These are phyloP conservation scores for Coniosporium apollinis DNA, from an alignment of 495 filamentous ascomycete genomes.

Conservation along the genomic window DNA sequence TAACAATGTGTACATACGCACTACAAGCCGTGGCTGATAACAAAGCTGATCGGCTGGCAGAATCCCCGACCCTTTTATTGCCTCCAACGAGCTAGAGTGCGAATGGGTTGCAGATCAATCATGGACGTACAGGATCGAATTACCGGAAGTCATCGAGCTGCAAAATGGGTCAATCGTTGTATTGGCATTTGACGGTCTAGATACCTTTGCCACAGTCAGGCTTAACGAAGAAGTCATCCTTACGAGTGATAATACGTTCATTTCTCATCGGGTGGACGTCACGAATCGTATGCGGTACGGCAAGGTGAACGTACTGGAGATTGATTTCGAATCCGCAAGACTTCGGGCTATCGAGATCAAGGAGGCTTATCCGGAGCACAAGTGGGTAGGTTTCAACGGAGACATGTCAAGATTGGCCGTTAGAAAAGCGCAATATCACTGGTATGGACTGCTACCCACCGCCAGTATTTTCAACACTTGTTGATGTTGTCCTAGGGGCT, in stretches of 20 bases:
- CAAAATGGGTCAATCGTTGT: slow-evolving; percentile 11
- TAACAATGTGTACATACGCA: slow-evolving; percentile 16
- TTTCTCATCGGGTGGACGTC: slow-evolving; percentile 22
- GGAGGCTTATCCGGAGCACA: slow-evolving; percentile 22
- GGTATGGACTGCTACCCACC: no score
- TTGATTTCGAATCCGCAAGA: slow-evolving; percentile 19
- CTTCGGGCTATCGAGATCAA: slow-evolving; percentile 18
- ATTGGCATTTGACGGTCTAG: slow-evolving; percentile 23
- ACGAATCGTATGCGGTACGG: slow-evolving; percentile 12
- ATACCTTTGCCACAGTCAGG: slow-evolving; percentile 24
- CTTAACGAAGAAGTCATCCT: slow-evolving; percentile 22
- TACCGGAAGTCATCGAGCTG: slow-evolving; percentile 6
- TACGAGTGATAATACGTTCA: slow-evolving; percentile 23
- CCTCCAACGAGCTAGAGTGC: slow-evolving; percentile 21
- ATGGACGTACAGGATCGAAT: slow-evolving; percentile 20
- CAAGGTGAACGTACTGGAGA: slow-evolving; percentile 17
- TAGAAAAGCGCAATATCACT: slow-evolving; percentile 24
- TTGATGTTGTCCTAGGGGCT: slow-evolving; percentile 14
- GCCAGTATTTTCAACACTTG: neutral
- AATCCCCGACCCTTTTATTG: slow-evolving; percentile 24
- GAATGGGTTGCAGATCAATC: slow-evolving; percentile 22
- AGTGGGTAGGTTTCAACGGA: slow-evolving; percentile 24
- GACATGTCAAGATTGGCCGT: slow-evolving; percentile 22
- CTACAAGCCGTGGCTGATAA: slow-evolving; percentile 1
- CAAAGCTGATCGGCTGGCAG: slow-evolving; percentile 9